Percentiles rank a stretch among this genome's conserved stretches.
Conservation (phyloP, 805 yeast genomes). For the Zygosaccharomyces siamensis region DNA sequence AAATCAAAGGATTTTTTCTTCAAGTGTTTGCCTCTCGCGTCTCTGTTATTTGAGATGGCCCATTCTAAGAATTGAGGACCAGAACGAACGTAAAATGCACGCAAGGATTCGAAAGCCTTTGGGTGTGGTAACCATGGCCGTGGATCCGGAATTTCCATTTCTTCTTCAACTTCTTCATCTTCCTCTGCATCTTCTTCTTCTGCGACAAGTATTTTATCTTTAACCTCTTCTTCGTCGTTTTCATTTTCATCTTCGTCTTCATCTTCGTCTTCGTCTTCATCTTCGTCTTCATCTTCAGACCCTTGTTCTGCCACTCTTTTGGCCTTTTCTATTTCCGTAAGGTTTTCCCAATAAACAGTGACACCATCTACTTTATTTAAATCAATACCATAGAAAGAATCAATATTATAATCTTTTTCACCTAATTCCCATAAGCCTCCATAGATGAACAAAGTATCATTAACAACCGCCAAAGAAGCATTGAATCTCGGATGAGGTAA, state of each 20-base stretch:
- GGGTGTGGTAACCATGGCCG: conserved; percentile 98
- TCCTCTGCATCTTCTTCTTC: conserved; percentile 34
- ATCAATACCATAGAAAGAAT: conserved; percentile 82
- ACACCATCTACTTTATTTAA: conserved; percentile 84
- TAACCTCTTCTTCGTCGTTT: conserved; percentile 44
- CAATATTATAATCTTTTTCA: conserved; percentile 78
- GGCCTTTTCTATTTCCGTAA: conserved; percentile 49
- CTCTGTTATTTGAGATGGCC: conserved; percentile 83
- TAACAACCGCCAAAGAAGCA: conserved; percentile 77
- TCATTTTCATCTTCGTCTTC: conserved; percentile 63
- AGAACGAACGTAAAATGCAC: conserved; percentile 80
- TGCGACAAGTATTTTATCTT: conserved; percentile 40
- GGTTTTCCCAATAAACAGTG: conserved; percentile 85
- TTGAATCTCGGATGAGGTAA: conserved; percentile 89
- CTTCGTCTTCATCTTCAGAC: conserved; percentile 61
- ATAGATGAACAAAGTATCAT: conserved; percentile 74
- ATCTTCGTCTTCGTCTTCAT: conserved; percentile 65
- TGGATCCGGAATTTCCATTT: conserved; percentile 76
- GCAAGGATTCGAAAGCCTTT: conserved; percentile 79
- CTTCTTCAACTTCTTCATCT: conserved; percentile 43
- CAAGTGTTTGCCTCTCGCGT: conserved; percentile 82
- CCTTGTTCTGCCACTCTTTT: conserved; percentile 47
- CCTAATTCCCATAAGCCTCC: conserved; percentile 91
- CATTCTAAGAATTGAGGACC: conserved; percentile 86
- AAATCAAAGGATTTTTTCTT: conserved; percentile 86